Conservation (phyloP, 116 monocot genomes). For the Zostera marina region DNA sequence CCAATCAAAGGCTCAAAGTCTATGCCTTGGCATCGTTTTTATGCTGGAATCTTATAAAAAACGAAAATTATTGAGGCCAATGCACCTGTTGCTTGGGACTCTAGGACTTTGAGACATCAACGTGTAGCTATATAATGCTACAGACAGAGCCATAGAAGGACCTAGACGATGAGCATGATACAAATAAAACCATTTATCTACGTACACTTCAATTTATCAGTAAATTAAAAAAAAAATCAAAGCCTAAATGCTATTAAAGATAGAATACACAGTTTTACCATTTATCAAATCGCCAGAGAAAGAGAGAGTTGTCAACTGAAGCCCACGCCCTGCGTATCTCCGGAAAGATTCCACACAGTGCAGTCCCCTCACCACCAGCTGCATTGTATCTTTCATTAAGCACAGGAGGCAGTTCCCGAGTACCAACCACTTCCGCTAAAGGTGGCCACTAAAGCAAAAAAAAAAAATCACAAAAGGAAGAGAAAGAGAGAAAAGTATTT, state of each 20-base stretch:
- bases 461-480: neutral
- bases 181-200: too few relatives aligned
- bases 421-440: constrained; percentile 61
- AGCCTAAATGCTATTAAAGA: neutral
- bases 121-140: too few relatives aligned
- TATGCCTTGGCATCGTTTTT: too few relatives aligned
- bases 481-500: neutral
- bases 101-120: too few relatives aligned
- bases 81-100: too few relatives aligned
- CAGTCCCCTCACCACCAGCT: constrained; percentile 91
- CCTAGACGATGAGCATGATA: too few relatives aligned
- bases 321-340: constrained; percentile 93
- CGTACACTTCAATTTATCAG: too few relatives aligned
- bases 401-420: constrained; percentile 57
- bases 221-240: too few relatives aligned
- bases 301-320: constrained; percentile 89
- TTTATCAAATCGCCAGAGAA: constrained; percentile 96
- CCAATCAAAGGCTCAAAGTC: too few relatives aligned
- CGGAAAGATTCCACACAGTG: constrained; percentile 86
- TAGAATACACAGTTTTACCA: constrained; percentile 25
- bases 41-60: too few relatives aligned
- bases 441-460: constrained; percentile 69
- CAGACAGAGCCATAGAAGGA: too few relatives aligned
- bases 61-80: too few relatives aligned
- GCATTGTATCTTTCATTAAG: constrained; percentile 80